Evolutionary conservation across 495 filamentous ascomycete species (phyloP).

Genomic region (Neurospora cerealis): DNA sequence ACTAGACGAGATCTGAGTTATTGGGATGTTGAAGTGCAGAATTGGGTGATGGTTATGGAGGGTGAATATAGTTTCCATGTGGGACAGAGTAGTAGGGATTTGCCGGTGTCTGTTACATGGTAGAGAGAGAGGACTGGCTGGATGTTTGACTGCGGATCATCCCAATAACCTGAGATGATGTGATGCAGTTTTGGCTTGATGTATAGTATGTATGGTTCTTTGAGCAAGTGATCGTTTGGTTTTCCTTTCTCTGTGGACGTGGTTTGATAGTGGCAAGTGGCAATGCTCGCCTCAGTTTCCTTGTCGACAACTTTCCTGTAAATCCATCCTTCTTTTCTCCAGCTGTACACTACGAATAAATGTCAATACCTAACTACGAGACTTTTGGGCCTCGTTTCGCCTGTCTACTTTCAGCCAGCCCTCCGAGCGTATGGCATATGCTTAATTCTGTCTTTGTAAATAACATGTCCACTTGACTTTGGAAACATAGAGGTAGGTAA

Average conservation of each 20-base stretch:
- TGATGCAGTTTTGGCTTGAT: background rate
- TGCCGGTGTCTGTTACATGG: conserved; percentile 24
- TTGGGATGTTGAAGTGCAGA: conserved; percentile 69
- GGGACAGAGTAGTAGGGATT: conserved; percentile 34
- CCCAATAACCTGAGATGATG: background rate
- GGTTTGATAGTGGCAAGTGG: too few relatives aligned
- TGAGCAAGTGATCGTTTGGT: background rate
- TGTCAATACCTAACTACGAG: too few relatives aligned
- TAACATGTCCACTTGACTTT: too few relatives aligned
- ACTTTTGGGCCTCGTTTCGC: too few relatives aligned
- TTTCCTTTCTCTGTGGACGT: background rate
- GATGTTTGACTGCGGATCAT: background rate
- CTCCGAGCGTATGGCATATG: too few relatives aligned
- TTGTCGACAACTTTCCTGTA: background rate
- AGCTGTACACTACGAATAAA: too few relatives aligned
- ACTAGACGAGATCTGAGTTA: conserved; percentile 70
- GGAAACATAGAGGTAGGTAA: too few relatives aligned
- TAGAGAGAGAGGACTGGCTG: conserved; percentile 1
- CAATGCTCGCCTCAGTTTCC: too few relatives aligned
- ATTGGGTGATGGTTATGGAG: conserved; percentile 64
- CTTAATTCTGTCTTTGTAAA: too few relatives aligned
- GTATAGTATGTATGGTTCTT: background rate
- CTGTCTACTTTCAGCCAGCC: too few relatives aligned
- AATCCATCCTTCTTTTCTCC: too few relatives aligned
- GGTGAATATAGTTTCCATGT: conserved; percentile 36